Percentiles rank a stretch among this genome's conserved stretches.
Evolutionary conservation across 352 stramenopile genomes (phyloP).

Genomic region (Pythium folliculosum): DNA sequence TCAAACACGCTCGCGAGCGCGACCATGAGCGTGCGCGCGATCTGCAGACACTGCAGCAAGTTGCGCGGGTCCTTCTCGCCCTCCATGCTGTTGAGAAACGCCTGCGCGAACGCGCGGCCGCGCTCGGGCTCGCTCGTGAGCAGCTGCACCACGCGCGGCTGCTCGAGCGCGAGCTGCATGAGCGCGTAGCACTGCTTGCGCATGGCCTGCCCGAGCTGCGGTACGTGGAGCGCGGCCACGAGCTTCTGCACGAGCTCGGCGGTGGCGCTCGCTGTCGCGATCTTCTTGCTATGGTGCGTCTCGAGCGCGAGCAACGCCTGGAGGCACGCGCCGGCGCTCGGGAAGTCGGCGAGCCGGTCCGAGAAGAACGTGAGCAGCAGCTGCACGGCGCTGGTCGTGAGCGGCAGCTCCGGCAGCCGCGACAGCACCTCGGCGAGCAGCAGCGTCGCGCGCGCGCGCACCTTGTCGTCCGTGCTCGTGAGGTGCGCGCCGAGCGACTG

Average conservation of each 20-base stretch:
- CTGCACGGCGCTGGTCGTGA: conserved; percentile 66
- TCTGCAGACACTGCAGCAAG: conserved; percentile 74
- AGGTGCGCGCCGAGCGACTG: conserved; percentile 71
- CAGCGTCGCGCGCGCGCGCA: conserved; percentile 75
- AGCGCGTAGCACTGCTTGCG: conserved; percentile 86
- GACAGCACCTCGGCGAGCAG: conserved; percentile 88
- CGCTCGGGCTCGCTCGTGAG: conserved; percentile 33
- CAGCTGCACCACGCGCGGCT: conserved; percentile 59
- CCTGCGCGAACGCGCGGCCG: conserved; percentile 61
- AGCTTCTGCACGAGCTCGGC: conserved; percentile 70
- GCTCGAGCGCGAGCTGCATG: conserved; percentile 69
- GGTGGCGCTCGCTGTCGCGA: conserved; percentile 47
- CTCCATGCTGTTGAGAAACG: conserved; percentile 83
- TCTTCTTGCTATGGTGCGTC: conserved; percentile 63
- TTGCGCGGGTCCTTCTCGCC: conserved; percentile 91
- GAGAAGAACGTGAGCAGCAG: conserved; percentile 86
- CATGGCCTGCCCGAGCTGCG: conserved; percentile 82
- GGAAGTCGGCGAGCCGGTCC: conserved; percentile 81
- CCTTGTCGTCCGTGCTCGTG: conserved; percentile 79
- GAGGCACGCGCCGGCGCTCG: conserved; percentile 77
- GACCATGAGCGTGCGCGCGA: conserved; percentile 60
- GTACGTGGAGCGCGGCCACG: conserved; percentile 66
- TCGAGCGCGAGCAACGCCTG: conserved; percentile 76
- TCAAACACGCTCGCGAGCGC: conserved; percentile 67
- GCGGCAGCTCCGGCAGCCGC: conserved; percentile 83